These are phyloP conservation scores for Phytophthora fragariaefolia DNA, from an alignment of 352 stramenopile species.

Conservation along the genomic window DNA sequence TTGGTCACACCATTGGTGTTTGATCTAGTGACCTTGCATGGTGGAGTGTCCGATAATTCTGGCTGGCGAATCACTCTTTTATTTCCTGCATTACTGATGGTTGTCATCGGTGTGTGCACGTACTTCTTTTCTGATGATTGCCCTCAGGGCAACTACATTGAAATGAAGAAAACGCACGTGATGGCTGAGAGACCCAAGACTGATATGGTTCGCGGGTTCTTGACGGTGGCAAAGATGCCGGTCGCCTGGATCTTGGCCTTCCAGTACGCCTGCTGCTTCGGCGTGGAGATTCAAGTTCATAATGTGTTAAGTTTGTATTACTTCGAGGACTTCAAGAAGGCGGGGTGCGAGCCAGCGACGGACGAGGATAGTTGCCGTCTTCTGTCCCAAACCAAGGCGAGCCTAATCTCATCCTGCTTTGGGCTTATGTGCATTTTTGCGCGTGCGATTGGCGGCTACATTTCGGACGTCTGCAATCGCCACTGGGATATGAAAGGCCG, in stretches of 20 bases:
- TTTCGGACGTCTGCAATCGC: slow-evolving; percentile 81
- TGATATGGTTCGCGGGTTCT: slow-evolving; percentile 31
- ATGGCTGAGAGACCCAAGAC: slow-evolving; percentile 25
- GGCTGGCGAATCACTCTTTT: slow-evolving; percentile 92
- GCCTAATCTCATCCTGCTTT: slow-evolving; percentile 92
- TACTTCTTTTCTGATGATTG: slow-evolving; percentile 34
- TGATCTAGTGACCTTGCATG: slow-evolving; percentile 74
- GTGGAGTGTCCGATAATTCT: slow-evolving; percentile 56
- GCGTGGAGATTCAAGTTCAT: slow-evolving; percentile 94
- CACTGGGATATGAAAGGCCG: slow-evolving; percentile 89
- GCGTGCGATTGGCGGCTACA: slow-evolving; percentile 84
- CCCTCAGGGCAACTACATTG: slow-evolving; percentile 25
- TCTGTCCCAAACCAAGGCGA: slow-evolving; percentile 39
- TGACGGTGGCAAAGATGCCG: slow-evolving; percentile 45
- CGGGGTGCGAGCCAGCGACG: slow-evolving; percentile 40
- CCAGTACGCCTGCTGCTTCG: slow-evolving; percentile 83
- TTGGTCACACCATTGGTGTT: slow-evolving; percentile 90
- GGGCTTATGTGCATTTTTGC: slow-evolving; percentile 95
- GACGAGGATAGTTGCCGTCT: slow-evolving; percentile 20
- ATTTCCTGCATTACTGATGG: slow-evolving; percentile 85
- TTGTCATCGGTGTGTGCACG: slow-evolving; percentile 61
- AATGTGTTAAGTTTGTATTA: slow-evolving; percentile 94
- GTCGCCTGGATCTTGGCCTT: slow-evolving; percentile 82
- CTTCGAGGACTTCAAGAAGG: slow-evolving; percentile 80
- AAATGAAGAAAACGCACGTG: slow-evolving; percentile 23